Conservation (phyloP, 1,139 yeast genomes). For the Scheffersomyces segobiensis region DNA sequence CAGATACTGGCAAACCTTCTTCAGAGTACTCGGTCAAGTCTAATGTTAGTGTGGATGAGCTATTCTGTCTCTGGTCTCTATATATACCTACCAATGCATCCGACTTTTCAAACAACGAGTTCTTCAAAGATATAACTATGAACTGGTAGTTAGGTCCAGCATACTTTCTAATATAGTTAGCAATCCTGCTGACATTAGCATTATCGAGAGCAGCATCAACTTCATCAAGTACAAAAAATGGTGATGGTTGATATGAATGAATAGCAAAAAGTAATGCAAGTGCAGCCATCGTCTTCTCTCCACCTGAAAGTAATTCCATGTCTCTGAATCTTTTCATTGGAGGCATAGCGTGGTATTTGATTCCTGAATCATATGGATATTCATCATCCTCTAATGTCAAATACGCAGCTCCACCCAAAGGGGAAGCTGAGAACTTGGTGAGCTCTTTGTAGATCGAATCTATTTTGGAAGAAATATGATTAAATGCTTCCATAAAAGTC, state of each 20-base stretch:
- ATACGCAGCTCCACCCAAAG: conserved; percentile 91
- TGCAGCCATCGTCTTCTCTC: conserved; percentile 97
- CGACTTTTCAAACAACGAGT: conserved; percentile 81
- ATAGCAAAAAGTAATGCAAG: conserved; percentile 87
- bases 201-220: conserved; percentile 97
- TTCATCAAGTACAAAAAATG: conserved; percentile 94
- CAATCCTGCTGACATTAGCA: conserved; percentile 81
- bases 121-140: conserved; percentile 90
- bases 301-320: conserved; percentile 93
- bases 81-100: conserved; percentile 93
- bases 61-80: conserved; percentile 75
- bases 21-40: conserved; percentile 67
- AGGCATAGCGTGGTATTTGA: conserved; percentile 93
- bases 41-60: conserved; percentile 74
- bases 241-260: conserved; percentile 90
- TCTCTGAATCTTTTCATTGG: conserved; percentile 93
- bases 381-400: conserved; percentile 86
- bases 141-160: conserved; percentile 85
- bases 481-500: conserved; percentile 69
- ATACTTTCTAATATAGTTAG: conserved; percentile 75
- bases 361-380: conserved; percentile 81
- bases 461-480: conserved; percentile 70
- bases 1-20: conserved; percentile 22
- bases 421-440: conserved; percentile 66
- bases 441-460: conserved; percentile 86